These are phyloP conservation scores for Glonium stellatum DNA, from an alignment of 495 filamentous ascomycete species.

Conservation along the genomic window DNA sequence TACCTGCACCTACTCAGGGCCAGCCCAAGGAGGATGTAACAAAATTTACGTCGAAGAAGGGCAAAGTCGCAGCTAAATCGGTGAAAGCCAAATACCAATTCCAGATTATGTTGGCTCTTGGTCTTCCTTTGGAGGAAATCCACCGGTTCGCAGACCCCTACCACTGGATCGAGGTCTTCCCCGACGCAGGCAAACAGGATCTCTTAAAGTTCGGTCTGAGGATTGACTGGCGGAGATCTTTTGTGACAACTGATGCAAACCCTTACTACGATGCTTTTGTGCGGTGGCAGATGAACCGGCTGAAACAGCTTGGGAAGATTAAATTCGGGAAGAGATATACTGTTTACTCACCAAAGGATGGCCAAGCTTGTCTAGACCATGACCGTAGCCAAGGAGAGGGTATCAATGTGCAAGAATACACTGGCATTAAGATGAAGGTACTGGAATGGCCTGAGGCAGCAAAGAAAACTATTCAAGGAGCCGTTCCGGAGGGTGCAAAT, in stretches of 20 bases:
- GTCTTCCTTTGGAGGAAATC: constrained; percentile 79
- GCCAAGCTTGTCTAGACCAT: constrained; percentile 96
- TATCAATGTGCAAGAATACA: constrained; percentile 85
- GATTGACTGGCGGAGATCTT: constrained; percentile 85
- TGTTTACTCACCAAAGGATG: constrained; percentile 92
- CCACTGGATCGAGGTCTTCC: constrained; percentile 86
- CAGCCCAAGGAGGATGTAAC: constrained; percentile 66
- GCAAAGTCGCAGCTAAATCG: constrained; percentile 84
- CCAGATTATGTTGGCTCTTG: constrained; percentile 80
- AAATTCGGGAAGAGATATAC: constrained; percentile 92
- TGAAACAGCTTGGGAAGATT: constrained; percentile 86
- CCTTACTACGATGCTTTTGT: constrained; percentile 96
- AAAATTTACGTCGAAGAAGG: constrained; percentile 90
- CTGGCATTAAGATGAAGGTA: constrained; percentile 80
- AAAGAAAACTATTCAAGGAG: constrained; percentile 58
- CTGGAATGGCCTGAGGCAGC: constrained; percentile 75
- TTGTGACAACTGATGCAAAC: constrained; percentile 95
- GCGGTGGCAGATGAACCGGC: constrained; percentile 93
- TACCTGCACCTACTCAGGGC: constrained; percentile 52
- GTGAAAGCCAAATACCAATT: constrained; percentile 87
- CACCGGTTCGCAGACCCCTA: constrained; percentile 82
- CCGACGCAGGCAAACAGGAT: constrained; percentile 70
- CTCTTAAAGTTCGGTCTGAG: constrained; percentile 75
- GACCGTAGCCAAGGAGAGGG: constrained; percentile 89
- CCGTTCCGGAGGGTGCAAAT: constrained; percentile 72